Evolutionary conservation across 192 early-diverging fungal species (phyloP), one percentile per base, ranked within the genome.

Genomic region (Coemansia sp.): DNA sequence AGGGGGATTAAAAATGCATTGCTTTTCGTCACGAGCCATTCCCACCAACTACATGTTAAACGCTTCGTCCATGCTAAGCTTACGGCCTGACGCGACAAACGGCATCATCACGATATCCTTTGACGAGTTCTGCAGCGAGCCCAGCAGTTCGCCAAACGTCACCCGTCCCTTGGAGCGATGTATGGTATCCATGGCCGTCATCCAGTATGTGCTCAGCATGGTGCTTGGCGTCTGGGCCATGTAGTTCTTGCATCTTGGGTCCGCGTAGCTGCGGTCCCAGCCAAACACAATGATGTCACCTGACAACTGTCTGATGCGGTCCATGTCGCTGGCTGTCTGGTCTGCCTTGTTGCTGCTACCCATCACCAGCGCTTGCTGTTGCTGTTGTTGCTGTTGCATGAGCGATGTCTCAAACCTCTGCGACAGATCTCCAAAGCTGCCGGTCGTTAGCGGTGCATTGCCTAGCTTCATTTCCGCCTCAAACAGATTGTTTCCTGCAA

Each of bases 241-340:
- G 6, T 82, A 85, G 22, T 86, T 90, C 71, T 91, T 89, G 71
- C 85, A 80, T 61, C 90, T 88, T 6, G 90, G 88, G 70, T 89
- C 90, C 8, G 88, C 84, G 46, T 84, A 87, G 65, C 92, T 86
- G 84, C 86, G 85, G 56, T 90, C 80, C 16, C 91, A 81, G 46
- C 73, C 88, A 68, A 91, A 89, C 41, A 89, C 91, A n/a, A 79
- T 64, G 51, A 74, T 78, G 26, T 78, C 73, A 57, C 76, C 76
- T 16, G 76, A 67, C 61, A 69, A 67, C 63, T 78, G 67, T 37
- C 45, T 64, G 48, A 78, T 63, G 16, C 76, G 66, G 40, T 56
- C 46, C 43, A 74, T 59, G 32, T 72, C 70, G 15, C 63, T 61
- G 6, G 61, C 67, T 39, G 39, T 18, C 49, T 39, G 67, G 37